Evolutionary conservation across 208 protist genomes (phyloP), one percentile per base, ranked within the genome.

Genomic region (Acanthamoeba rhysodes): DNA sequence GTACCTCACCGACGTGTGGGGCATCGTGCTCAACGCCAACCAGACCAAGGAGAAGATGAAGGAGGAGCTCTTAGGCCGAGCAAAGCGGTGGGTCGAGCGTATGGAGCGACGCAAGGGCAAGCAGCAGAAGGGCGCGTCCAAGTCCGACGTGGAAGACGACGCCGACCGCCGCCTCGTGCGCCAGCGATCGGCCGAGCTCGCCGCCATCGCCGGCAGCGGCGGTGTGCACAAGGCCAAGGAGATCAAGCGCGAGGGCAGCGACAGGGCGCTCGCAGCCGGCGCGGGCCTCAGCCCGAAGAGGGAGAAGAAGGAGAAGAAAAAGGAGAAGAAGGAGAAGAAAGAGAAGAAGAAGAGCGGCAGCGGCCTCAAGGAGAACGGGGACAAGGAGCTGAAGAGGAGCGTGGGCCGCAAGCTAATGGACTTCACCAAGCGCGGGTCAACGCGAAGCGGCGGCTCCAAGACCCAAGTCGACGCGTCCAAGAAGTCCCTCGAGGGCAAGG

Each of bases 1-100:
- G 4, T 78, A 78, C 34, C 70, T 78, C 9, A 78, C n/a, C 6
- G 70, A 78, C n/a, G 70, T 78, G 70, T 78, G 70, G 70, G 70
- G 70, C 70, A 78, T 78, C 70, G 70, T 78, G n/a, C 70, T 78
- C 70, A 78, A 78, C 34, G 70, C 70, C 70, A 78, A 78, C 34
- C 70, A 78, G 34, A 78, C n/a, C 70, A 78, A 78, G 70, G 70
- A 78, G 70, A 78, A 78, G 70, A 78, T 78, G 70, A 78, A 78
- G n/a, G 34, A 45, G 32, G 70, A 78, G 70, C 70, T 78, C 8
- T 10, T 45, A 4, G 70, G 41, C 34, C 70, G 70, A 5, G 70
- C 70, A 4, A 78, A 45, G 34, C 70, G 70, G n/a, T 78, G 70
- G 70, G 10, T 78, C 24, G 70, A 78, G 34, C 70, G 70, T n/a